Evolutionary conservation across 441 rosid genomes (phyloP).

Genomic region (Aquilaria agallochum): DNA sequence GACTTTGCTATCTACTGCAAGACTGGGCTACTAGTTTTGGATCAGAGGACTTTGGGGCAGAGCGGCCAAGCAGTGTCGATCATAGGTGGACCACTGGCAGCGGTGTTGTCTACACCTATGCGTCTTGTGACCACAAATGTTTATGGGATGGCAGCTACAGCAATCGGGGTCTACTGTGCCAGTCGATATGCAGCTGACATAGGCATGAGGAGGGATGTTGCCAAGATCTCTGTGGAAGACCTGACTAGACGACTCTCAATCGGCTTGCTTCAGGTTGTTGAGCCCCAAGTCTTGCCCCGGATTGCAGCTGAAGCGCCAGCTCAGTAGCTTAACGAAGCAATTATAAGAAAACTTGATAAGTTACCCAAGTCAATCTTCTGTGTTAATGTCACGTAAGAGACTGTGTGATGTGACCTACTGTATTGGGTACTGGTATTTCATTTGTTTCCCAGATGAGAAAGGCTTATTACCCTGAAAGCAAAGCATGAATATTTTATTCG

Average conservation of each 20-base stretch:
- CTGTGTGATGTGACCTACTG: too few relatives aligned
- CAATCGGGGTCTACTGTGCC: constrained; percentile 63
- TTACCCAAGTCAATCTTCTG: too few relatives aligned
- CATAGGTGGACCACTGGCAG: constrained; percentile 80
- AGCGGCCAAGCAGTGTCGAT: constrained; percentile 83
- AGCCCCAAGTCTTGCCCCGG: constrained; percentile 25
- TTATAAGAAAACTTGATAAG: background rate
- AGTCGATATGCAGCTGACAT: constrained; percentile 86
- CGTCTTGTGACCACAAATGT: constrained; percentile 70
- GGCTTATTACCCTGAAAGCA: too few relatives aligned
- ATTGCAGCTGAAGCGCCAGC: constrained; percentile 12
- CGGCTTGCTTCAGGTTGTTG: constrained; percentile 57
- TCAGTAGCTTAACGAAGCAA: constrained; percentile 4
- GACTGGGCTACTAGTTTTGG: constrained; percentile 67
- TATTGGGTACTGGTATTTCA: too few relatives aligned
- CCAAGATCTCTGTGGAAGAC: constrained; percentile 72
- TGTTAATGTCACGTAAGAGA: too few relatives aligned
- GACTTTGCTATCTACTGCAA: constrained; percentile 86
- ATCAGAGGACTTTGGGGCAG: constrained; percentile 57
- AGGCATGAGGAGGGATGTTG: constrained; percentile 74
- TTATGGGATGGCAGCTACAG: constrained; percentile 86
- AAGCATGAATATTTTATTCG: too few relatives aligned
- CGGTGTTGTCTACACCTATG: constrained; percentile 66
- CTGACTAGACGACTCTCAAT: constrained; percentile 55
- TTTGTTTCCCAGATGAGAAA: too few relatives aligned